Base-by-base conservation (phyloP, 768 basidiomycete genomes). In the Asterophora parasitica region DNA sequence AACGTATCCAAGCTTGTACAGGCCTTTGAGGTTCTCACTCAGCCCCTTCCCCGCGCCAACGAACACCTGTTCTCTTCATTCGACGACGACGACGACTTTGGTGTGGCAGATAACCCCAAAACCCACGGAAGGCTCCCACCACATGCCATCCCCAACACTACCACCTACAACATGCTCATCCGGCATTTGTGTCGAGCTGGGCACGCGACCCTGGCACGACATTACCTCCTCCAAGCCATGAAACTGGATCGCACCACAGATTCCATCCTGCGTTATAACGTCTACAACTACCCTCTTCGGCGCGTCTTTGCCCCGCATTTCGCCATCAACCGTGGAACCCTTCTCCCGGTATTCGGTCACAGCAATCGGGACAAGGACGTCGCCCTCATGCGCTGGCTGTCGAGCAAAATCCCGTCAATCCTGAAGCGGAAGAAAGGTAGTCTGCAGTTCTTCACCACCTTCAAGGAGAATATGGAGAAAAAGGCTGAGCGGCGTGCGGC, bases 21-120 rank as follows among this genome's bases (percentile, higher is more conserved):
- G 57, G 75, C 83, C 1, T 92, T 90, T 58, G 89, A 91, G 55
- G 81, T 86, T 23, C 78, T 90, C 49, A 88, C 88, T 0, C 74
- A 81, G 40, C 85, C 86, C 12, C 71, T 89, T 23, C 81, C 84
- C 9, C 64, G 68, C 49, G 71, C 75, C 35, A 70, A 64, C 40
- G 67, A 73, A 59, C 69, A 72, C 54, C 66, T 72, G 46, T 71
- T 76, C 51, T 66, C 74, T 5, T 73, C 79, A 10, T 85, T 82
- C 60, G 83, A 85, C 37, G 83, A 85, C 16, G 83, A 89, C 42
- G 78, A 85, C 31, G 81, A 81, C 56, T 80, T 76, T 52, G 76
- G 75, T 26, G 71, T 75, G 42, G 56, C 71, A 23, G 63, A 75
- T 38, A 52, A 65, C 1, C 50, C 65, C 4, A 35, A 61, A 0